Evolutionary conservation across 495 filamentous ascomycete species (phyloP), one percentile per base, ranked within the genome.

Genomic region (Daldinia vernicosa): DNA sequence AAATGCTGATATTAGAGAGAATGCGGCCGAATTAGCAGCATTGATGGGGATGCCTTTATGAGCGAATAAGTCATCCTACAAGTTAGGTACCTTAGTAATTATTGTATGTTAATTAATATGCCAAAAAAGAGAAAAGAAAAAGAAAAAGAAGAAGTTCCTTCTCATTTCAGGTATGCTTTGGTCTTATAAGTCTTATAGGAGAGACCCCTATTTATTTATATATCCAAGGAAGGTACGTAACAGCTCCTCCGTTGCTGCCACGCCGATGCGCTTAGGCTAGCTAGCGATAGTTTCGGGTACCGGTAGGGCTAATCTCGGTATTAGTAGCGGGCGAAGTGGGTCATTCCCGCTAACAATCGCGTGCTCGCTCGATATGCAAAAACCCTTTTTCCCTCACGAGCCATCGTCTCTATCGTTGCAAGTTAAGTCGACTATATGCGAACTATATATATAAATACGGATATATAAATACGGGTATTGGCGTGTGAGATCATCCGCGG

Each of bases 311-410:
- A 26, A 54, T 32, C 12, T 17, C 32, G 43, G 43, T 47, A 47
- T 19, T 14, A 17, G 26, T 54, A 53, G 24, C 53, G 53, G 53
- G 52, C 32, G 32, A 59, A 60, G 60, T 56, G 67, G 67, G 39
- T n/a, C 61, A 28, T 22, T 39, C 24, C 24, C 50, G 27, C 51
- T 50, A 55, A 43, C 30, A 22, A 70, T 70, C 32, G 68, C 68
- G 68, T 70, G 68, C 68, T 70, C 51, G 68, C 60, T 58, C 52
- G 60, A 51, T 19, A 65, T 54, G 53, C 17, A 52, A 69, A 69
- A 33, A 19, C 40, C 47, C 61, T 61, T 51, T 70, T 66, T 56
- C 55, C 61, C 40, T 60, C 67, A 47, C 35, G 37, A 61, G 39
- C 24, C 53, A 35, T 17, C 53, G 8, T 35, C 27, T 35, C 7